Conservation (phyloP, 192 early-diverging fungal species). For the Podila horticola region DNA sequence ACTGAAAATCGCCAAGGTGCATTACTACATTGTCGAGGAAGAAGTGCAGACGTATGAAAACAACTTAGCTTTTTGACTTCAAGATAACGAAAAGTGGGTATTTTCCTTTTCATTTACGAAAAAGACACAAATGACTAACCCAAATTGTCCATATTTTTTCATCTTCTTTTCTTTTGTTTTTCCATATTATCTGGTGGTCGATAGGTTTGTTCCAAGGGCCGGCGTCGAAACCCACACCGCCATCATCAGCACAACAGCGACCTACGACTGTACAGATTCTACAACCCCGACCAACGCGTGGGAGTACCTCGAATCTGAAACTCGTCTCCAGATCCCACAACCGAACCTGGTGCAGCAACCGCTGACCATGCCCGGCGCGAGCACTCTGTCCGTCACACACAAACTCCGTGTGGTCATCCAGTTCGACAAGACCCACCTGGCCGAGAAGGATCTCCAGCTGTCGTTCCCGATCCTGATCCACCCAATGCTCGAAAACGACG, state of each 20-base stretch:
- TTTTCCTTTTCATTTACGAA: no score
- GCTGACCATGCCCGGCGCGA: neutral
- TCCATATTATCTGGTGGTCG: no score
- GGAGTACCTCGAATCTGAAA: slow-evolving; percentile 4
- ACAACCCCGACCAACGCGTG: slow-evolving; percentile 9
- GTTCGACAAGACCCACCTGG: slow-evolving; percentile 14
- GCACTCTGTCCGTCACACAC: slow-evolving; percentile 12
- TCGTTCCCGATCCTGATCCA: slow-evolving; percentile 34
- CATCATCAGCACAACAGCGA: slow-evolving; percentile 27
- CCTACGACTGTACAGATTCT: slow-evolving; percentile 13
- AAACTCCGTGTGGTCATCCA: slow-evolving; percentile 27
- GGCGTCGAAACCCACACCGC: slow-evolving; percentile 1
- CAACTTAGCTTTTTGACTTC: no score
- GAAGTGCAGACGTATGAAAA: slow-evolving; percentile 26
- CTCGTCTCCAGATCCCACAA: slow-evolving; percentile 36
- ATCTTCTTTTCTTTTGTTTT: no score
- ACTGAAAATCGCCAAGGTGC: slow-evolving; percentile 22
- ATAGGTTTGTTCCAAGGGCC: slow-evolving; percentile 18
- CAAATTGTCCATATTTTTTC: neutral
- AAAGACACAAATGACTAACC: neutral
- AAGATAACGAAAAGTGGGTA: no score
- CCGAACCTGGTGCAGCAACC: slow-evolving; percentile 14
- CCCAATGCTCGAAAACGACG: slow-evolving; percentile 7
- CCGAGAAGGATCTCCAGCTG: slow-evolving; percentile 34
- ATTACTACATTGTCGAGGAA: slow-evolving; percentile 39